phyloP scores from a whole-genome alignment of 1,139 yeast genomes.

The Entelexis sorbosivorans region DNA sequence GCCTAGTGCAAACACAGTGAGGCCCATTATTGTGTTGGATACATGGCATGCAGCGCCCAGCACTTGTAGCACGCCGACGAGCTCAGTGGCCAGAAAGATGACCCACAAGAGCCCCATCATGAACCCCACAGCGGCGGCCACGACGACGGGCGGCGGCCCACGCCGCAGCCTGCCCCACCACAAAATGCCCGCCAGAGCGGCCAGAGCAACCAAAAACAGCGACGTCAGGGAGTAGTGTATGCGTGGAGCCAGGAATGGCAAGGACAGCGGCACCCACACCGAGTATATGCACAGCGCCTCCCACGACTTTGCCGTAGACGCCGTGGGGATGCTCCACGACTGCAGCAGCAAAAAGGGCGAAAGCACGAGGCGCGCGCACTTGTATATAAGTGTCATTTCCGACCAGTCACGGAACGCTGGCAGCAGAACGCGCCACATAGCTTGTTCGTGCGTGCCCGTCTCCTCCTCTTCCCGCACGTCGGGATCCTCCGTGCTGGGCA shows the following conservation, averaged over 20 bases:
- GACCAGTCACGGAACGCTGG: constrained; percentile 19
- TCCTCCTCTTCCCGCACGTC: constrained; percentile 2
- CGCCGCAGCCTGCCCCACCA: constrained; percentile 12
- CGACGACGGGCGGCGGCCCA: constrained; percentile 11
- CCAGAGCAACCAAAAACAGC: neutral
- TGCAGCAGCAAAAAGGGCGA: constrained; percentile 10
- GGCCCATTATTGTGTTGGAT: constrained; percentile 73
- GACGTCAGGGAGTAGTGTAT: neutral
- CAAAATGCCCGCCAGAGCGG: neutral
- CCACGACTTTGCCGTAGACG: neutral
- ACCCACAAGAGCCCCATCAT: constrained; percentile 60
- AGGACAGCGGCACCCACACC: constrained; percentile 14
- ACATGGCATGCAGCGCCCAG: constrained; percentile 49
- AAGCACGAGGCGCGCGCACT: constrained; percentile 7
- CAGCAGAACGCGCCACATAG: constrained; percentile 10
- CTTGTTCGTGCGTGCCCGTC: constrained; percentile 1
- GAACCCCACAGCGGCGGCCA: constrained; percentile 41
- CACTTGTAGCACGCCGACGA: constrained; percentile 56
- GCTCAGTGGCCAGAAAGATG: constrained; percentile 62
- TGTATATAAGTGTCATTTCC: constrained; percentile 9
- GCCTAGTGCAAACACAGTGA: constrained; percentile 85
- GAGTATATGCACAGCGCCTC: constrained; percentile 10
- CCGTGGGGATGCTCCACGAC: constrained; percentile 13
- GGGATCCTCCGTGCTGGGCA: constrained; percentile 4
- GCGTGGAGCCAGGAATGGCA: constrained; percentile 14